Evolutionary conservation across 2,329 filamentous ascomycete species (phyloP).

Genomic region (Magnaporthiopsis incrustans): DNA sequence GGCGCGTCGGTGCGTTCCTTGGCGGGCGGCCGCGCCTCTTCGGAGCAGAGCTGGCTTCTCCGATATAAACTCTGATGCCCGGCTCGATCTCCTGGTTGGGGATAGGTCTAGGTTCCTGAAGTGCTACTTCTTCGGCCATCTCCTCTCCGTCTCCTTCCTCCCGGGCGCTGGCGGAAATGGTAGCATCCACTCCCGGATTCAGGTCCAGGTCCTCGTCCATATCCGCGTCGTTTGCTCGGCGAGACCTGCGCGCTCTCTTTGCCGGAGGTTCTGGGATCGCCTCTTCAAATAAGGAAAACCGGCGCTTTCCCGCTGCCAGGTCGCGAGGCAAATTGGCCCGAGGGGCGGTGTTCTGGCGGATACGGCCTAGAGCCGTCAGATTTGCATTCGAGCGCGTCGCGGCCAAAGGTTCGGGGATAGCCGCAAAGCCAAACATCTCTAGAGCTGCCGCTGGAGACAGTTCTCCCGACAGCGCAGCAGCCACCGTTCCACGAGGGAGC

Average conservation of each 20-base stretch:
- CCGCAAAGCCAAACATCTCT: conserved; percentile 1
- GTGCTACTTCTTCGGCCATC: background rate
- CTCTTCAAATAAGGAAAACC: background rate
- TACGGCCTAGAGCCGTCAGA: conserved; percentile 2
- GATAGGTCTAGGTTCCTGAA: background rate
- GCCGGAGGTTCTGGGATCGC: background rate
- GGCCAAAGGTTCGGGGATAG: conserved; percentile 2
- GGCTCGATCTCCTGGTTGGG: background rate
- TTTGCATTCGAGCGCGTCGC: conserved; percentile 1
- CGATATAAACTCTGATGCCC: conserved; percentile 3
- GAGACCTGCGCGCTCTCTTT: conserved; percentile 1
- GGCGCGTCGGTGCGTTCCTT: background rate
- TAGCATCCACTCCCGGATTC: background rate
- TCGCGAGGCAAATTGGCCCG: background rate
- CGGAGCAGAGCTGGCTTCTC: background rate
- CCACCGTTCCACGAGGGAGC: conserved; percentile 1
- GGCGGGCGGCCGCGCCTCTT: conserved; percentile 3
- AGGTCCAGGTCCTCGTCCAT: background rate
- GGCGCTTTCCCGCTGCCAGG: background rate
- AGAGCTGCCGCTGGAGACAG: conserved; percentile 1
- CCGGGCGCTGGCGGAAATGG: background rate
- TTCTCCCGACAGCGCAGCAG: background rate
- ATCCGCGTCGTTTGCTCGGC: background rate
- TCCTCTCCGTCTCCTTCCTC: background rate
- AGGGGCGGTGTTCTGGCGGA: background rate